Evolutionary conservation across 768 basidiomycete species (phyloP).

Genomic region (Goffeauzyma gilvescens): DNA sequence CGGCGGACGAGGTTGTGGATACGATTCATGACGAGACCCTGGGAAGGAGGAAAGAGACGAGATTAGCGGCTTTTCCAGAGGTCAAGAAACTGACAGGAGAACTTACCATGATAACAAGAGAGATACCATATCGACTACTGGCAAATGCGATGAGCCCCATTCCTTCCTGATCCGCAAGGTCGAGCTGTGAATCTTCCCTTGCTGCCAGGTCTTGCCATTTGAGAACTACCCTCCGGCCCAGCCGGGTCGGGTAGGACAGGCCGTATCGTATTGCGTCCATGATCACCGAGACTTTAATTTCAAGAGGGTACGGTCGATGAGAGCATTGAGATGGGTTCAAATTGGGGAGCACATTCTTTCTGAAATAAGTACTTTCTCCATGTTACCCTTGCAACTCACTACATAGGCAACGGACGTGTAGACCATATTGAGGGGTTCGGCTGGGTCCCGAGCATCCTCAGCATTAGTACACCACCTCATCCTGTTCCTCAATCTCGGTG

Average conservation of each 20-base stretch:
- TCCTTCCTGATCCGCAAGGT: slow-evolving; percentile 21
- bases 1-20: slow-evolving; percentile 26
- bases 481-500: background rate
- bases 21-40: slow-evolving; percentile 25
- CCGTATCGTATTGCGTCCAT: background rate
- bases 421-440: too few relatives aligned
- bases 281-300: background rate
- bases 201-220: slow-evolving; percentile 12
- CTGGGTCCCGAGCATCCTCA: too few relatives aligned
- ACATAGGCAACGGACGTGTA: too few relatives aligned
- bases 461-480: too few relatives aligned
- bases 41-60: background rate
- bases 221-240: background rate
- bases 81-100: background rate
- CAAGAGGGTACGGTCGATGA: background rate
- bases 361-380: too few relatives aligned
- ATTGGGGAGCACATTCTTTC: too few relatives aligned
- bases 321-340: background rate
- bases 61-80: background rate
- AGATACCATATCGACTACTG: slow-evolving; percentile 24
- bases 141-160: slow-evolving; percentile 23
- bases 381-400: too few relatives aligned
- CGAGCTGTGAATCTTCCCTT: slow-evolving; percentile 22
- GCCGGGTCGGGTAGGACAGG: background rate
- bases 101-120: slow-evolving; percentile 24